These are phyloP conservation scores for Westerdykella aurantiaca DNA, from an alignment of 2,329 filamentous ascomycete species.

Conservation along the genomic window DNA sequence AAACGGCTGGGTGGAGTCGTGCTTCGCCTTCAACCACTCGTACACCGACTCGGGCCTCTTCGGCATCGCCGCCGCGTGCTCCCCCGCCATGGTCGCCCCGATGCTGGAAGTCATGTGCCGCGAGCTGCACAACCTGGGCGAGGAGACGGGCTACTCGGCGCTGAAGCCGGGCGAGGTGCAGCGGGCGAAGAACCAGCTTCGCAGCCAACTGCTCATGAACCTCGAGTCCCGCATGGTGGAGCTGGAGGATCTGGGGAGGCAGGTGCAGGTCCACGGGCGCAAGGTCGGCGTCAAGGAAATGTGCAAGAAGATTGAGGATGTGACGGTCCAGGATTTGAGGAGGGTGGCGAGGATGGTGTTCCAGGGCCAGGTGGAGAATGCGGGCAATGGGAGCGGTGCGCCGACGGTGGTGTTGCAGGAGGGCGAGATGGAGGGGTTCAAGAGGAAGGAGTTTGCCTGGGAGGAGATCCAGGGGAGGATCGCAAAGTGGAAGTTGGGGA, in stretches of 20 bases:
- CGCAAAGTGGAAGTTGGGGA: constrained; percentile 74
- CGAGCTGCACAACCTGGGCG: constrained; percentile 71
- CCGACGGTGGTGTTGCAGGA: constrained; percentile 95
- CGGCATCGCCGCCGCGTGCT: constrained; percentile 83
- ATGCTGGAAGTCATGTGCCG: constrained; percentile 97
- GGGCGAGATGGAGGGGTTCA: constrained; percentile 67
- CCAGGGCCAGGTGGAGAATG: constrained; percentile 68
- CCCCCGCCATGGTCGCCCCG: constrained; percentile 66
- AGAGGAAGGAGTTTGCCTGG: constrained; percentile 68
- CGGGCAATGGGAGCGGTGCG: constrained; percentile 71
- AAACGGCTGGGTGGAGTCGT: constrained; percentile 94
- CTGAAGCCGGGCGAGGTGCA: constrained; percentile 73
- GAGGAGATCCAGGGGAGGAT: constrained; percentile 86
- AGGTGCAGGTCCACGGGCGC: constrained; percentile 92
- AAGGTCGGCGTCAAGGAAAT: constrained; percentile 92
- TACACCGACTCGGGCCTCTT: constrained; percentile 96
- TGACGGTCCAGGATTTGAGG: constrained; percentile 75
- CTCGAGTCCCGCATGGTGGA: constrained; percentile 96
- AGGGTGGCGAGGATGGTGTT: constrained; percentile 76
- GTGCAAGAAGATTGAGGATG: constrained; percentile 75
- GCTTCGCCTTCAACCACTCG: constrained; percentile 92
- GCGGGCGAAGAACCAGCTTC: constrained; percentile 93
- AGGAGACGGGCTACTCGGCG: constrained; percentile 66
- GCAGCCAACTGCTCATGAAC: constrained; percentile 90
- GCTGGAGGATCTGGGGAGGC: constrained; percentile 87